phyloP scores from a whole-genome alignment of 768 basidiomycete species.

The Fomitopsis serialis region DNA sequence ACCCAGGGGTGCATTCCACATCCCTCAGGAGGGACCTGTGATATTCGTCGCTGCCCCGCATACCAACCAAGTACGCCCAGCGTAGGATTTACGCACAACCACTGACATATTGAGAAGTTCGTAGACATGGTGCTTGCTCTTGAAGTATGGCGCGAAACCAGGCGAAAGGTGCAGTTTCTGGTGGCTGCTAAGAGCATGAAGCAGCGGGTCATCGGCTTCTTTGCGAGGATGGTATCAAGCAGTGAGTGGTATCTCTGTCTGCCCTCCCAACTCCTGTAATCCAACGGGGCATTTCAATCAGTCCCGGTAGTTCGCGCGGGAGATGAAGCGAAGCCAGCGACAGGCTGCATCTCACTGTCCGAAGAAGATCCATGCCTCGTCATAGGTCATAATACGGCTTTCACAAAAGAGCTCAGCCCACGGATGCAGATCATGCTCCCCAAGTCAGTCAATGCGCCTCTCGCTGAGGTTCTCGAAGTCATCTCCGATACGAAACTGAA shows the following conservation, averaged over 20 bases:
- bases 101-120: conserved; percentile 48
- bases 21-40: conserved; percentile 84
- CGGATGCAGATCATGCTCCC: conserved; percentile 85
- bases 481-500: conserved; percentile 81
- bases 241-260: conserved; percentile 47
- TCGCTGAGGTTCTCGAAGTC: conserved; percentile 84
- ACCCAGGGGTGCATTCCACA: conserved; percentile 90
- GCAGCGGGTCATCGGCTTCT: conserved; percentile 71
- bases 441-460: conserved; percentile 66
- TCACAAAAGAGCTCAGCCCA: conserved; percentile 61
- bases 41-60: conserved; percentile 70
- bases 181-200: conserved; percentile 89
- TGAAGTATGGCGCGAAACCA: conserved; percentile 80
- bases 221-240: conserved; percentile 72
- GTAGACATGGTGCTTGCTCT: conserved; percentile 85
- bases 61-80: conserved; percentile 23
- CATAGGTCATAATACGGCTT: conserved; percentile 75
- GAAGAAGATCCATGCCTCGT: conserved; percentile 73
- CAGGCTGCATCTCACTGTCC: conserved; percentile 67
- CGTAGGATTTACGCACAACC: conserved; percentile 1
- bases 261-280: neutral
- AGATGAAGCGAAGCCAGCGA: conserved; percentile 79
- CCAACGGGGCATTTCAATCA: conserved; percentile 32
- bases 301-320: conserved; percentile 93
- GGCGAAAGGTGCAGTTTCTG: conserved; percentile 78